Percentiles rank a stretch among this genome's conserved stretches.
Evolutionary conservation across 257 asterid genomes (phyloP).

Genomic region (Ligustrum vulgare): DNA sequence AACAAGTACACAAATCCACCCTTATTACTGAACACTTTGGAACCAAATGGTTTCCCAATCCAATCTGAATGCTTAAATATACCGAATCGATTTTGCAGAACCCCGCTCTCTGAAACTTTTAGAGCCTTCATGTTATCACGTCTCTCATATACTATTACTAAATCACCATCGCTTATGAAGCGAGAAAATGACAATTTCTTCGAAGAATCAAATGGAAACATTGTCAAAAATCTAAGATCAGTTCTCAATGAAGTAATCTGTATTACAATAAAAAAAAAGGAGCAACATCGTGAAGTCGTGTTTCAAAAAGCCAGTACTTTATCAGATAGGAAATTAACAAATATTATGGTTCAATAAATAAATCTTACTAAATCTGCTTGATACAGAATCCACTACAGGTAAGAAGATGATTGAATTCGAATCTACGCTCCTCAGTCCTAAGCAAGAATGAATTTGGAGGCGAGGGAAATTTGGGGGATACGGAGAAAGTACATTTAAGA

Average conservation of each 20-base stretch:
- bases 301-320: background rate
- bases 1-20: constrained; percentile 79
- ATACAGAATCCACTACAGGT: background rate
- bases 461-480: background rate
- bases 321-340: background rate
- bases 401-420: background rate
- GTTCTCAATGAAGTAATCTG: constrained; percentile 22
- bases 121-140: constrained; percentile 81
- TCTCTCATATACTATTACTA: constrained; percentile 82
- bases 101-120: constrained; percentile 54
- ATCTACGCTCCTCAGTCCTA: background rate
- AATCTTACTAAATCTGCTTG: background rate
- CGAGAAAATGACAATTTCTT: constrained; percentile 62
- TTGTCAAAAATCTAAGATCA: constrained; percentile 15
- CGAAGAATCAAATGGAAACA: constrained; percentile 50
- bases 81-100: constrained; percentile 86
- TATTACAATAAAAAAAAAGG: background rate
- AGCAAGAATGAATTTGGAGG: background rate
- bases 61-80: constrained; percentile 83
- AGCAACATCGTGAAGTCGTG: background rate
- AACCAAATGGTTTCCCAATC: constrained; percentile 89
- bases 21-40: constrained; percentile 75
- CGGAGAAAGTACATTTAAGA: background rate
- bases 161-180: constrained; percentile 63
- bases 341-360: background rate